These are phyloP conservation scores for Suillus sp. DNA, from an alignment of 768 basidiomycete species.

Conservation along the genomic window DNA sequence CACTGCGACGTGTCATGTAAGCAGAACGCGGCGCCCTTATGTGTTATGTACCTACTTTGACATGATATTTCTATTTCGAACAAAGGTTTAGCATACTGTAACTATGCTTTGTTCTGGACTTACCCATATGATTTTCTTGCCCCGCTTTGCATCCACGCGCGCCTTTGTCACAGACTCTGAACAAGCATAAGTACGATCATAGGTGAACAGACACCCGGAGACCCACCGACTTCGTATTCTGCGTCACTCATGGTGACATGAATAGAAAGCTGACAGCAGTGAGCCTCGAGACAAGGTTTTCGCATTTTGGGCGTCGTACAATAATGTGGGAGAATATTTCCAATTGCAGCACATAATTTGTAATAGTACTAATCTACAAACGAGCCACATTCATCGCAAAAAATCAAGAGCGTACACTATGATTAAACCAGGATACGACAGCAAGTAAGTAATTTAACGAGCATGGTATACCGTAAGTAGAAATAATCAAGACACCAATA, in stretches of 20 bases:
- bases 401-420: conserved; percentile 15
- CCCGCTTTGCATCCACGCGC: conserved; percentile 47
- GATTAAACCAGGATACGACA: conserved; percentile 14
- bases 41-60: conserved; percentile 47
- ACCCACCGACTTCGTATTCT: conserved; percentile 73
- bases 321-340: conserved; percentile 22
- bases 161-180: conserved; percentile 59
- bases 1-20: conserved; percentile 42
- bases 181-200: conserved; percentile 1
- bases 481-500: conserved; percentile 10
- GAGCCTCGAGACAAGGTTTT: neutral
- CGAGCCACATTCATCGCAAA: neutral
- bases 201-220: conserved; percentile 1
- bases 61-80: conserved; percentile 50
- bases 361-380: too few species aligned
- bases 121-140: conserved; percentile 56
- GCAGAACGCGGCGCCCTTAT: neutral
- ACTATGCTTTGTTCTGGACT: conserved; percentile 8
- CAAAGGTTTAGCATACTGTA: neutral
- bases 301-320: conserved; percentile 1
- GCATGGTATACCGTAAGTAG: neutral
- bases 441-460: conserved; percentile 12
- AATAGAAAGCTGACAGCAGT: conserved; percentile 17
- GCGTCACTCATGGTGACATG: conserved; percentile 37
- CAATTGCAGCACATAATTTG: conserved; percentile 11